Conservation (phyloP, 306 rosid species). For the Malus sieversii region DNA sequence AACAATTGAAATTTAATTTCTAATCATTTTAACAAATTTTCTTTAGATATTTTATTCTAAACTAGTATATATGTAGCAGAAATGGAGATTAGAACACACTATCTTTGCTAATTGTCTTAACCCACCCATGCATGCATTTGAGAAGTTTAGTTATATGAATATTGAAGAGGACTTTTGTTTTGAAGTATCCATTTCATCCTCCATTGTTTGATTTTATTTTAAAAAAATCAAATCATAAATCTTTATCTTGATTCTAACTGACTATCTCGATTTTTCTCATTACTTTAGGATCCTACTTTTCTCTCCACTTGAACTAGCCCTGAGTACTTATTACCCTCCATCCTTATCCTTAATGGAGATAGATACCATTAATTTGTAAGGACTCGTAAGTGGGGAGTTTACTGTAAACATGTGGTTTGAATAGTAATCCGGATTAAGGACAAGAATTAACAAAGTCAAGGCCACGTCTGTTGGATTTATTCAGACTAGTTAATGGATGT, state of each 20-base stretch:
- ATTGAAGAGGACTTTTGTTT: no score
- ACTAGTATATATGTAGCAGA: no score
- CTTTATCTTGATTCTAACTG: no score
- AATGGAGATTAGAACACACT: no score
- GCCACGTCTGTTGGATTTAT: not conserved
- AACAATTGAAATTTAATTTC: no score
- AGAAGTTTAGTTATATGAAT: no score
- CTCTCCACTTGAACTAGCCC: not conserved
- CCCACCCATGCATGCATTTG: no score
- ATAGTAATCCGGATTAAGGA: not conserved
- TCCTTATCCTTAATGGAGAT: no score
- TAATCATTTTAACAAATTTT: no score
- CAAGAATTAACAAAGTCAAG: not conserved
- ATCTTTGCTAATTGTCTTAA: no score
- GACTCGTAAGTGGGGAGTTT: constrained; percentile 11
- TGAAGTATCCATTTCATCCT: not conserved
- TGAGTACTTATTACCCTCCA: not conserved
- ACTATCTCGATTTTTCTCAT: not conserved
- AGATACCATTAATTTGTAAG: not conserved
- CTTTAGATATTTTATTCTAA: not conserved
- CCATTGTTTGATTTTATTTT: not conserved
- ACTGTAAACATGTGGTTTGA: not conserved
- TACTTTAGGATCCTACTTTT: not conserved
- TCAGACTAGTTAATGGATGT: not conserved
- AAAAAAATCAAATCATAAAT: not conserved